These are phyloP conservation scores for Debaryomyces castellii DNA, from an alignment of 805 yeast species.

Conservation along the genomic window DNA sequence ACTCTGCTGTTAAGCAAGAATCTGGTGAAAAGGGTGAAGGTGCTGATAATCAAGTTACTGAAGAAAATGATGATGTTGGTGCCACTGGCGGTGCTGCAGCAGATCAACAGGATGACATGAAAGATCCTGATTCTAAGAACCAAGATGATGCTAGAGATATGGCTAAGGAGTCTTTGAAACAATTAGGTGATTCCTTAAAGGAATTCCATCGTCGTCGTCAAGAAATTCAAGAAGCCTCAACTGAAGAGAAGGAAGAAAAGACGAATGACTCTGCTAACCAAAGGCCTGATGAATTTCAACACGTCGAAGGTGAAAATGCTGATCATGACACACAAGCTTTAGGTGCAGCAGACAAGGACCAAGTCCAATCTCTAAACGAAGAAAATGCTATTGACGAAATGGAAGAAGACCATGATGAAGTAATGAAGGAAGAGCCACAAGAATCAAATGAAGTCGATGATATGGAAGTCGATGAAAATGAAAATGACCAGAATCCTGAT, in stretches of 20 bases:
- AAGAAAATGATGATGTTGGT: constrained; percentile 68
- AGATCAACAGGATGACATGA: constrained; percentile 31
- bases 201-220: constrained; percentile 89
- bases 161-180: constrained; percentile 76
- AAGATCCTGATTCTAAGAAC: constrained; percentile 35
- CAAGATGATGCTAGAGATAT: constrained; percentile 59
- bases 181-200: constrained; percentile 87
- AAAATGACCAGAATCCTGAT: constrained; percentile 25
- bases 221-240: constrained; percentile 72
- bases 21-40: constrained; percentile 64
- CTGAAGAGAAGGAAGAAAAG: constrained; percentile 45
- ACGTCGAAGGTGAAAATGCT: constrained; percentile 76
- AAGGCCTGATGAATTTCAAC: constrained; percentile 84
- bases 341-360: constrained; percentile 85
- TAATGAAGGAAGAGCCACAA: constrained; percentile 25
- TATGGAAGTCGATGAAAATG: constrained; percentile 30
- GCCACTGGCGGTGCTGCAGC: constrained; percentile 55
- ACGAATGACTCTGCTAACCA: constrained; percentile 56
- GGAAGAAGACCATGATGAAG: constrained; percentile 24
- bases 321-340: constrained; percentile 85
- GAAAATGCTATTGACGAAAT: constrained; percentile 82
- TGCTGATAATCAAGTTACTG: constrained; percentile 52
- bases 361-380: constrained; percentile 72
- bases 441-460: constrained; percentile 26
- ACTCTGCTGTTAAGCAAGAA: constrained; percentile 59